Evolutionary conservation across 1,284 basidiomycete genomes (phyloP).

Genomic region (Schizophyllum commune): DNA sequence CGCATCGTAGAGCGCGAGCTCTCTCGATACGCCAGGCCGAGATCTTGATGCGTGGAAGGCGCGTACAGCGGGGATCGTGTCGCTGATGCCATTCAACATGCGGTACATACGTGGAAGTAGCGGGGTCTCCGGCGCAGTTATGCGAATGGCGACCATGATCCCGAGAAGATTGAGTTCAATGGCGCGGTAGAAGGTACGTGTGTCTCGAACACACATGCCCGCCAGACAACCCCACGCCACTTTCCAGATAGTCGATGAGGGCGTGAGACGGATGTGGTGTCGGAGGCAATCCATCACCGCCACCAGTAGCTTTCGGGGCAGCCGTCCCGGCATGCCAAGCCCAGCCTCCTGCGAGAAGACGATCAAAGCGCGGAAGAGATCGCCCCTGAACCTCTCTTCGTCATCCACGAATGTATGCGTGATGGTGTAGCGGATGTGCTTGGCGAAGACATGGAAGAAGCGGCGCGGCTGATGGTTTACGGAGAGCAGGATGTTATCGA

Average conservation of each 20-base stretch:
- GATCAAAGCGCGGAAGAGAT: background rate
- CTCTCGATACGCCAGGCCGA: too few relatives aligned
- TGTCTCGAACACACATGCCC: background rate
- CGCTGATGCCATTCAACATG: background rate
- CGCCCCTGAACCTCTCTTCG: background rate
- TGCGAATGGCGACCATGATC: background rate
- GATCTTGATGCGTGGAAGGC: too few relatives aligned
- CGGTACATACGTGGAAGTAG: background rate
- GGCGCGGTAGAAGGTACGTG: background rate
- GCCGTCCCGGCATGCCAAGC: background rate
- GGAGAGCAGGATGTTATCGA: background rate
- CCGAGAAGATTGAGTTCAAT: background rate
- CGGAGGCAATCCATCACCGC: background rate
- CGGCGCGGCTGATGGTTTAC: background rate
- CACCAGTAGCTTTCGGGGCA: background rate
- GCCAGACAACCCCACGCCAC: background rate
- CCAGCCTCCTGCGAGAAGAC: background rate
- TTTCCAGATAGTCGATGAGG: background rate
- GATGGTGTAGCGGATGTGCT: background rate
- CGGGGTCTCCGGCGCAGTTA: background rate
- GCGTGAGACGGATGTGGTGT: background rate
- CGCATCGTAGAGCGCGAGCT: too few relatives aligned
- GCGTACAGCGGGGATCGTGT: background rate
- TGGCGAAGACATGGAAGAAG: background rate
- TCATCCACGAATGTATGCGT: background rate